Evolutionary conservation across 768 basidiomycete genomes (phyloP).

Genomic region (Phanerodontia chrysosporium): DNA sequence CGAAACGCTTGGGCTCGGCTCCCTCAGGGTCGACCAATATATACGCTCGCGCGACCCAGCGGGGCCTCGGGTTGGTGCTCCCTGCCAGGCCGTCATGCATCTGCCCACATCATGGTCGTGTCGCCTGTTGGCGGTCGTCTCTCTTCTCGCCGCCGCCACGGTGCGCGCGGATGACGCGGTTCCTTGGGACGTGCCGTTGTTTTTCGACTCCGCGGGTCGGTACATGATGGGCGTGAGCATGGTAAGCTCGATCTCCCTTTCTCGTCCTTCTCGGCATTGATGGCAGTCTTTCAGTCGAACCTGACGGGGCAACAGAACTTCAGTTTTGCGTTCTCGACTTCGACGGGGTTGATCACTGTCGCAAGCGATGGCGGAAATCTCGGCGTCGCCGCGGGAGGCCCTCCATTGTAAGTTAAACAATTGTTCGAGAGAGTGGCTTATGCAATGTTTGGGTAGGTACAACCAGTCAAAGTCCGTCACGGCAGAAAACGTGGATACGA

Average conservation of each 20-base stretch:
- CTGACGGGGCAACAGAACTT: background rate
- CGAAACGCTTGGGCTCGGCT: background rate
- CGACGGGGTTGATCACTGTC: slow-evolving; percentile 3
- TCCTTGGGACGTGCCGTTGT: background rate
- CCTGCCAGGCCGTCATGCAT: background rate
- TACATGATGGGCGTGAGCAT: slow-evolving; percentile 5
- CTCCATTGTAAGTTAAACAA: background rate
- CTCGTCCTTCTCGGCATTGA: background rate
- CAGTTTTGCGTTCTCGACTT: slow-evolving; percentile 7
- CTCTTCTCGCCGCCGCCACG: background rate
- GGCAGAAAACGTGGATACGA: background rate
- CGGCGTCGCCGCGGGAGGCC: background rate
- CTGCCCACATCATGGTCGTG: background rate
- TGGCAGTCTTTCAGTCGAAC: background rate
- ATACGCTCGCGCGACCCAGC: background rate
- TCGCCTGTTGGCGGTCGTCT: background rate
- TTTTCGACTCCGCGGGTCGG: background rate
- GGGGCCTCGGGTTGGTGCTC: background rate
- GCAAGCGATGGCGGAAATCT: background rate
- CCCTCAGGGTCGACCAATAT: background rate
- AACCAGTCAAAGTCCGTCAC: slow-evolving; percentile 1
- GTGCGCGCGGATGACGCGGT: background rate
- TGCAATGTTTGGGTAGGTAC: background rate
- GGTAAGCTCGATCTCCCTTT: background rate
- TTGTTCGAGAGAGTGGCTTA: background rate